Base-by-base conservation (phyloP, 148 eudicot genomes). In the Bassia scoparia region DNA sequence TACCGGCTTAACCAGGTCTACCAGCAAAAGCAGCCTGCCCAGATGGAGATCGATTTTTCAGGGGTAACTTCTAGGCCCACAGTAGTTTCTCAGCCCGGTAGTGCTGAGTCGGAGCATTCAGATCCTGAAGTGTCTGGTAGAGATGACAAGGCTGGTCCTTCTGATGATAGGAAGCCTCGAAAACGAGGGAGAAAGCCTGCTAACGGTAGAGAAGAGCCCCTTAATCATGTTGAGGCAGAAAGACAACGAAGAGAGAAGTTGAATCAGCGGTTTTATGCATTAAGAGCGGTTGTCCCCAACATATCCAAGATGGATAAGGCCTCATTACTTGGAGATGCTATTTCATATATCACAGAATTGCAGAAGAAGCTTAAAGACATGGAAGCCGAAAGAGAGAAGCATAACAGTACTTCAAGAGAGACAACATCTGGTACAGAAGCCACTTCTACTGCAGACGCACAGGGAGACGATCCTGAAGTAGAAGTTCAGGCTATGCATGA, bases 271-370 rank as follows among this genome's bases (percentile, higher is more conserved):
- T 94, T 94, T 68, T 91, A 87, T 46, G 97, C 98, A 0, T 74
- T 94, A 49, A 72, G 98, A 67, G 97, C 97, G 0, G 96, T 94
- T 8, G 97, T 94, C 7, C 98, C 98, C 10, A 91, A 89, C 70
- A 88, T 94, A 58, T 89, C 97, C 17, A 94, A 90, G 63, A 94
- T 91, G 97, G 98, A 94, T 70, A 94, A 94, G 77, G 98, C 98
- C 17, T 94, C 98, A 16, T 80, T 94, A 26, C 81, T 94, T 37
- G 98, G 93, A 3, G 98, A 94, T 73, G 97, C 98, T 16, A 91
- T 94, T 55, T 83, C 93, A 15, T 89, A 91, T 79, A 91, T 94
- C 62, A 89, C 89, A 1, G 93, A 91, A 74, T 81, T 94, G 55
- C 93, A 94, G 70, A 88, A 78, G 78, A 91, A 88, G 83, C 77